A percentile compares a stretch with the other conserved stretches of the same genome.
phyloP scores from a whole-genome alignment of 176 grass and related monocot species.

The Areca catechu region DNA sequence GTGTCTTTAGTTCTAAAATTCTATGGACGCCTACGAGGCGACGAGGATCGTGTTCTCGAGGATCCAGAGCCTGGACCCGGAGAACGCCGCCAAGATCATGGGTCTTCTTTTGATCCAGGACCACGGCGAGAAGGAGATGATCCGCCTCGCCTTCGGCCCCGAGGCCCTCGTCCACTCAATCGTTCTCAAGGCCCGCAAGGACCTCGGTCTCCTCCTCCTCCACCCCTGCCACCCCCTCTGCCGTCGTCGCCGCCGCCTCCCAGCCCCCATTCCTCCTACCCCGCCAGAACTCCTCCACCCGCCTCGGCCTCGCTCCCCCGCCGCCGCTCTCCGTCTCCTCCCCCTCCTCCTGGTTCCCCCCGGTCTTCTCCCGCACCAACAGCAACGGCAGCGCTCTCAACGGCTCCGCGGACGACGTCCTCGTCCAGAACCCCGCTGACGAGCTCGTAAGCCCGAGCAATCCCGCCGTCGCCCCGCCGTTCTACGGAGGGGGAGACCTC shows the following conservation, averaged over 20 bases:
- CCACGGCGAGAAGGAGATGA: conserved; percentile 97
- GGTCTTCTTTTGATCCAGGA: conserved; percentile 79
- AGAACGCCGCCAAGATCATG: conserved; percentile 95
- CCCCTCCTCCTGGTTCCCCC: conserved; percentile 49
- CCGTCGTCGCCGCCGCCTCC: neutral
- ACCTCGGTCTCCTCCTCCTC: conserved; percentile 46
- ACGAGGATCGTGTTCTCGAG: conserved; percentile 95
- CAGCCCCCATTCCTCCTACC: conserved; percentile 38
- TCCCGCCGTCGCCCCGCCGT: conserved; percentile 20
- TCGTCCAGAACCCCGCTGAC: conserved; percentile 20
- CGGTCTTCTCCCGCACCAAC: conserved; percentile 52
- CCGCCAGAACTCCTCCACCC: conserved; percentile 33
- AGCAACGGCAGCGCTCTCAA: conserved; percentile 28
- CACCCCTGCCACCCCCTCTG: conserved; percentile 35
- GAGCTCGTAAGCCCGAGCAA: conserved; percentile 46
- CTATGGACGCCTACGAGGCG: conserved; percentile 96
- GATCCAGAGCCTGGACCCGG: conserved; percentile 82
- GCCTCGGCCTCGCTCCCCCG: conserved; percentile 15
- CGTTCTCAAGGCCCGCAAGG: conserved; percentile 59
- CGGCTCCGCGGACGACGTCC: conserved; percentile 30
- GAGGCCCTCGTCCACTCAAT: conserved; percentile 68
- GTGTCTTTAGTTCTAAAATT: neutral
- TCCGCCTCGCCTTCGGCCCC: conserved; percentile 82
- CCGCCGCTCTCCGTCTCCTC: conserved; percentile 52
- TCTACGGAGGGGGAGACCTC: conserved; percentile 28